Base-by-base conservation (phyloP, 805 yeast genomes). In the Metschnikowia lachancei region DNA sequence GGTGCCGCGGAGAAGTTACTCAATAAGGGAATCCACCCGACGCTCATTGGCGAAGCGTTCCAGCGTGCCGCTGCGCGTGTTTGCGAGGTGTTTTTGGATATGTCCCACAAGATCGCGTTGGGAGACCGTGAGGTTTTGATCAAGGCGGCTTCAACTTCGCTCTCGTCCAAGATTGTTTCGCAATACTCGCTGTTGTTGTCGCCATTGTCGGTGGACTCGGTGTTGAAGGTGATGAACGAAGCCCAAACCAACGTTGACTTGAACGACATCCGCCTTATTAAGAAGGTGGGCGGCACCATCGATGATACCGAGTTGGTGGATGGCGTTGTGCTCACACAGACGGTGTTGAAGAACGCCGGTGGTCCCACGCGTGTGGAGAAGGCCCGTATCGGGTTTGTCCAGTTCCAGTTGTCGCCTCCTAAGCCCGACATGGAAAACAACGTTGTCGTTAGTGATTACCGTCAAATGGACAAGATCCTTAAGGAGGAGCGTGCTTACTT, bases 391-490 rank as follows among this genome's bases (percentile, higher is more conserved):
- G 98, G 87, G 24, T 78, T 87, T 62, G 80, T 87, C 61, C 99
- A 90, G 74, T 94, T 87, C 75, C 99, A 87, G 75, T 78, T 90
- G 52, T 88, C 96, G 17, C 97, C 97, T 19, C 97, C 97, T 55
- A 90, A 90, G 65, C 97, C 97, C 17, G 97, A 90, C 63, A 85
- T 95, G 85, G 99, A 94, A 72, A 94, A 94, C 68, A 92, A 91
- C 64, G 92, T 94, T 41, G 96, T 94, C 47, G 98, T 94, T 45
- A 94, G 87, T 63, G 99, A 94, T 68, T 94, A 94, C 74, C 82
- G 99, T 69, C 99, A 94, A 70, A 94, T 94, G 99, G 99, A 94
- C 70, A 94, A 92, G 73, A 94, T 94, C 58, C 76, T 94, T 64
- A 94, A 95, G 64, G 99, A 94, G 71, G 99, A 94, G 76, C 84